Evolutionary conservation across 805 yeast genomes (phyloP).

Genomic region (Candida ficus): DNA sequence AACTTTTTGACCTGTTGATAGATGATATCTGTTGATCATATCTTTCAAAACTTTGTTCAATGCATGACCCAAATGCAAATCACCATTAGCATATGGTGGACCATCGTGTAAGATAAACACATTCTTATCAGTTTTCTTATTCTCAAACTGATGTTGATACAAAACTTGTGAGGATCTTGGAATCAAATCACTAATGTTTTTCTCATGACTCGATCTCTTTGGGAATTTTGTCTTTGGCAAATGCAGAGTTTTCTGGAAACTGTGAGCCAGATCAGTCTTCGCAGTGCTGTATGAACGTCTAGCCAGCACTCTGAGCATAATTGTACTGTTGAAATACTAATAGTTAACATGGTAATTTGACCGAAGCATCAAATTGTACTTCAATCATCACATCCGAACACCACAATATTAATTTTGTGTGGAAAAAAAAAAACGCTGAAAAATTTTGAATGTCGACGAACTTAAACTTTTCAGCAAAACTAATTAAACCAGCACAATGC

Average conservation of each 20-base stretch:
- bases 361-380: no score
- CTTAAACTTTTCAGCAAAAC: background rate
- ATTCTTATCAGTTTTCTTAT: conserved; percentile 28
- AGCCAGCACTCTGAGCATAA: conserved; percentile 1
- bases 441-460: conserved; percentile 11
- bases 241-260: conserved; percentile 22
- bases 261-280: conserved; percentile 18
- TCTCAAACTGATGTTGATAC: conserved; percentile 56
- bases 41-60: conserved; percentile 87
- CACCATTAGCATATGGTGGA: conserved; percentile 98
- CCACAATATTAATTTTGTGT: background rate
- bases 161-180: conserved; percentile 53
- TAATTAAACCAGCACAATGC: conserved; percentile 55
- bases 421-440: conserved; percentile 4
- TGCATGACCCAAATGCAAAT: conserved; percentile 88
- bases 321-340: no score
- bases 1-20: conserved; percentile 57
- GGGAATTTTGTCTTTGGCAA: conserved; percentile 73
- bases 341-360: no score
- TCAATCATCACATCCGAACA: conserved; percentile 7
- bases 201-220: conserved; percentile 45
- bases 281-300: conserved; percentile 3
- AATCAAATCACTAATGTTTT: conserved; percentile 37
- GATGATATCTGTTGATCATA: conserved; percentile 67
- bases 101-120: conserved; percentile 86